These are phyloP conservation scores for Globisporangium heterothallicum DNA, from an alignment of 352 stramenopile species.

Conservation along the genomic window DNA sequence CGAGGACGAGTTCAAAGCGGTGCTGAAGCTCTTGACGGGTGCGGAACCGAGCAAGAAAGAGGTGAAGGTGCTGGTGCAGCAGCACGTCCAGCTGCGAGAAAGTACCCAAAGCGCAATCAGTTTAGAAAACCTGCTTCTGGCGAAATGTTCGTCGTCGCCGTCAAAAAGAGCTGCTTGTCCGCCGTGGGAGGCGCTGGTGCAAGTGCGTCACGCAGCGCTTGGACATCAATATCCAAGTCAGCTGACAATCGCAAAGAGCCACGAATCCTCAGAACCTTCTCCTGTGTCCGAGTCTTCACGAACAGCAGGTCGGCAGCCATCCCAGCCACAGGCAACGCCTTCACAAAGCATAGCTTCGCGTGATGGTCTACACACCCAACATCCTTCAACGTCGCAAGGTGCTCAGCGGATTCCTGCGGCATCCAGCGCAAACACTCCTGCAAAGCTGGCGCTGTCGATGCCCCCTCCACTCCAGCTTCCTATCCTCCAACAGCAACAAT, in stretches of 20 bases:
- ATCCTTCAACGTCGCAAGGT: neutral
- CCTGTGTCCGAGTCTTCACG: too few species aligned
- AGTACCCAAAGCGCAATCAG: slow-evolving; percentile 45
- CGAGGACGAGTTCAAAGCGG: slow-evolving; percentile 70
- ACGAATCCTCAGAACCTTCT: neutral
- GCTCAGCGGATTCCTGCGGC: slow-evolving; percentile 2
- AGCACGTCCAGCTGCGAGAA: slow-evolving; percentile 42
- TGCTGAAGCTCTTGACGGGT: slow-evolving; percentile 73
- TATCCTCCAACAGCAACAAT: slow-evolving; percentile 10
- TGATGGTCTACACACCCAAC: neutral
- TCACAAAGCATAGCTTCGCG: too few species aligned
- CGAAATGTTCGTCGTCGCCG: slow-evolving; percentile 60
- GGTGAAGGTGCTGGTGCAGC: slow-evolving; percentile 52
- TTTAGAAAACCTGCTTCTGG: slow-evolving; percentile 70
- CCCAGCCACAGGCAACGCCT: too few species aligned
- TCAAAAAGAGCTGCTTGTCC: slow-evolving; percentile 66
- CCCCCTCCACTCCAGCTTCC: neutral
- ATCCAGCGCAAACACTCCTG: neutral
- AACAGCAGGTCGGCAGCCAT: neutral
- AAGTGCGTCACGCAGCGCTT: slow-evolving; percentile 61
- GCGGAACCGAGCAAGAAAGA: slow-evolving; percentile 77
- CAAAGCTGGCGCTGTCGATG: neutral
- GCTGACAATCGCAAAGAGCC: slow-evolving; percentile 8
- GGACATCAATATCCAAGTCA: slow-evolving; percentile 11
- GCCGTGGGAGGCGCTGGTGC: slow-evolving; percentile 69